phyloP scores from a whole-genome alignment of 495 filamentous ascomycete genomes.

The Apodospora peruviana region DNA sequence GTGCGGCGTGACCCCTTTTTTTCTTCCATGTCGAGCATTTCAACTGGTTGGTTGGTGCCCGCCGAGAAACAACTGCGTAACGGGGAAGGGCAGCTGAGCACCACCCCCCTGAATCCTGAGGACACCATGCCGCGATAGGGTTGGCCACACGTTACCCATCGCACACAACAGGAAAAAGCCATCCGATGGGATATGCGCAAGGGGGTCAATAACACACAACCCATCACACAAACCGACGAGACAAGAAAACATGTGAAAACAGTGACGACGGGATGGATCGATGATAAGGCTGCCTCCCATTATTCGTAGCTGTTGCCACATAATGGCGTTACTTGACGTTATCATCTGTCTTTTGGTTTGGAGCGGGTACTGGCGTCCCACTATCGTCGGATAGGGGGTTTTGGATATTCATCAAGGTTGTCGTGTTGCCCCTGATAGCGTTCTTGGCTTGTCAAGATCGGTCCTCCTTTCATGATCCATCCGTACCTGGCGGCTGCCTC shows the following conservation, averaged over 20 bases:
- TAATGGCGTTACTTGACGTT: background rate
- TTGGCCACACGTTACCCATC: background rate
- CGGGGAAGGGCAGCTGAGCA: slow-evolving; percentile 10
- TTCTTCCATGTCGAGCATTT: background rate
- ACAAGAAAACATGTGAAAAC: background rate
- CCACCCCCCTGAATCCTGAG: background rate
- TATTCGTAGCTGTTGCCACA: background rate
- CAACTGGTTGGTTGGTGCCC: background rate
- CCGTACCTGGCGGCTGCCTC: background rate
- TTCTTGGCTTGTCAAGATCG: too few species aligned
- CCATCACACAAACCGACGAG: background rate
- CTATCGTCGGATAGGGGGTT: background rate
- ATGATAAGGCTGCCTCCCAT: background rate
- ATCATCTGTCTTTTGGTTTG: background rate
- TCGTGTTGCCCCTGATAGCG: too few species aligned
- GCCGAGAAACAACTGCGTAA: background rate
- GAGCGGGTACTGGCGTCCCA: too few species aligned
- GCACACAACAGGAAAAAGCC: background rate
- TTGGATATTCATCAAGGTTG: background rate
- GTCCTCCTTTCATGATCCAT: background rate
- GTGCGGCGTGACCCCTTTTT: background rate
- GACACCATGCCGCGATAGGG: background rate
- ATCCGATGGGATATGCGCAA: background rate
- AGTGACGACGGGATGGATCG: background rate
- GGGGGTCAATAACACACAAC: background rate